Base-by-base conservation (phyloP, 78 protist genomes). In the Dictyostelium purpureum region DNA sequence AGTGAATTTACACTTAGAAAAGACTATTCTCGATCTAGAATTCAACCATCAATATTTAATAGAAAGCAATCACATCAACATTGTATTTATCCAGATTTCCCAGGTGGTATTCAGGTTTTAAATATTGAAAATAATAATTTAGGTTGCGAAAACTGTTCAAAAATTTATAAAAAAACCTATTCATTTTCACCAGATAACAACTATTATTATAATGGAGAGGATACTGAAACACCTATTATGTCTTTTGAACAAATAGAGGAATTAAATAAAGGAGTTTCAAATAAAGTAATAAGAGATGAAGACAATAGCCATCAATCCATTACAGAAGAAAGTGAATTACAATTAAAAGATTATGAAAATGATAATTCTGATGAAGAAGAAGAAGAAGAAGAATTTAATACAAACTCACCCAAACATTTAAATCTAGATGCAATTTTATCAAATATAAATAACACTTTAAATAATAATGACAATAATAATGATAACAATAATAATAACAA, bases 141-240 rank as follows among this genome's bases (percentile, higher is more conserved):
- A 6, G 54, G 54, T 38, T 67, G 75, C 37, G 75, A 38, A 67
- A 67, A 67, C 18, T 67, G 75, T 67, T 38, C 75, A 67, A 67
- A 67, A 38, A 33, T 67, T 21, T 67, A 37, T 9, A 67, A 67
- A 35, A 67, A 67, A n/a, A 59, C 0, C 5, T 59, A 59, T 59
- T 10, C 63, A 2, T 54, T 9, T 12, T 54, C 63, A 0, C 67
- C 31, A 4, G 69, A 59, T 59, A 59, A n/a, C 14, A 59, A 59
- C 19, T 59, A 59, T 12, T 59, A 59, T 31, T 59, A 59, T 59
- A 28, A 59, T 59, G 40, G 31, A 14, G 69, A 28, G 24, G n/a
- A 54, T 54, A n/a, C 63, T 0, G 35, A 24, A 54, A 10, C 63
- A n/a, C 63, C 63, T 11, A 7, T 31, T 0, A 10, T 54, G n/a